Evolutionary conservation across 176 grass and related monocot genomes (phyloP), one percentile per base, ranked within the genome.

Genomic region (Paspalum vaginatum): DNA sequence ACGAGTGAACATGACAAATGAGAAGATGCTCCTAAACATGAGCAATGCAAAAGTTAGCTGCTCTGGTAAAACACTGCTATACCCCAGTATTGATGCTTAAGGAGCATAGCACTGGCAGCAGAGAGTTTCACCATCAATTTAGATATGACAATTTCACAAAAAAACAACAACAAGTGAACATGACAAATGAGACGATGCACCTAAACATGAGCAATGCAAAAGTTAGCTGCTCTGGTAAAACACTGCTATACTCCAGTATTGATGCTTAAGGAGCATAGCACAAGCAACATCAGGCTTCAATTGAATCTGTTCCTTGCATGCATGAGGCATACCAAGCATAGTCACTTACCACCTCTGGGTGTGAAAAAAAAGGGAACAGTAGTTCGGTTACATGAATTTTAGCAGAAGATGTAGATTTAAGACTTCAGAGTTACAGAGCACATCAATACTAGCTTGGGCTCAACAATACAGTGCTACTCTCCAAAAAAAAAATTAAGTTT

Each of bases 81-180:
- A 14, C 43, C 48, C 41, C 25, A 15, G 6, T 11, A 47, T 62
- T 10, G 22, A 71, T 64, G 24, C 24, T 77, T 77, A 63, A 63
- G 18, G 25, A 61, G 58, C 11, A 69, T 69, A 69, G 3, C 54
- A 46, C 22, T 76, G 24, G 57, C 47, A 48, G 25, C 12, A n/a
- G n/a, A n/a, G n/a, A n/a, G n/a, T 26, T 80, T 56, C 38, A 26
- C 46, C 24, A 76, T 68, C 20, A 55, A 16, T 49, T 77, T 57
- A 77, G 52, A 43, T 67, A 47, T 76, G 6, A 2, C 24, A 79
- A 25, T n/a, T 63, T 55, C 2, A 65, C n/a, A 77, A 52, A 2
- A 2, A 79, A 82, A 43, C 7, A 76, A 62, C n/a, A n/a, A n/a
- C n/a, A 50, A 70, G 22, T 17, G 59, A 68, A 72, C 20, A 62